Evolutionary conservation across 129 eudicot genomes (phyloP), one percentile per base, ranked within the genome.

Genomic region (Deinandra increscens): DNA sequence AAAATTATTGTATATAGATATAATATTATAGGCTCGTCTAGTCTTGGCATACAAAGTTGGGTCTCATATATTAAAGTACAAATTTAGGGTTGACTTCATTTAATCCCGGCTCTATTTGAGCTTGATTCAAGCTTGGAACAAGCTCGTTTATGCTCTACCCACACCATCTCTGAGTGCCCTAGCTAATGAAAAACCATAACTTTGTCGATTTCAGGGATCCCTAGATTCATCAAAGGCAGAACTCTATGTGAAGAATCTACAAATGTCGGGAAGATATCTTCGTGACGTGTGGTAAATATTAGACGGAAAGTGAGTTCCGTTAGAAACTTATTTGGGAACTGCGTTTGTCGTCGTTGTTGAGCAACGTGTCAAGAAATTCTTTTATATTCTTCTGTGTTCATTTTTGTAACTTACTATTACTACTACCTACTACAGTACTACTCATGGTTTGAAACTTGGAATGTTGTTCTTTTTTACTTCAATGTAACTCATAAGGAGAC

Each of bases 211-310:
- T 68, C 89, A 93, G 98, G 98, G 98, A 79, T 83, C 85, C 39
- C 69, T 93, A 78, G 89, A 80, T 78, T 89, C 85, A 70, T 80
- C 95, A n/a, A 74, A 89, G 79, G 88, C 98, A 0, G 98, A 93
- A 76, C 79, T 85, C 75, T 70, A 73, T 66, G 95, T 93, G 81
- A 93, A 93, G 82, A 89, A 86, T 69, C 82, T 93, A 78, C 98
- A 93, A 69, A 93, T 75, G 80, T 83, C 77, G 0, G 98, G 98
- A 76, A 85, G 95, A 72, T 93, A 93, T 68, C 81, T 93, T 46
- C 97, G 98, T 68, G 98, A 93, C 54, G 88, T 86, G 29, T 86
- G 92, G 92, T 86, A 78, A 74, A 51, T 38, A 39, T 26, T 26
- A 3, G 66, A 38, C 4, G 36, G 22, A 51, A 51, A 44, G 20